phyloP scores from a whole-genome alignment of 768 basidiomycete species.

The Phaffia tasmanica region DNA sequence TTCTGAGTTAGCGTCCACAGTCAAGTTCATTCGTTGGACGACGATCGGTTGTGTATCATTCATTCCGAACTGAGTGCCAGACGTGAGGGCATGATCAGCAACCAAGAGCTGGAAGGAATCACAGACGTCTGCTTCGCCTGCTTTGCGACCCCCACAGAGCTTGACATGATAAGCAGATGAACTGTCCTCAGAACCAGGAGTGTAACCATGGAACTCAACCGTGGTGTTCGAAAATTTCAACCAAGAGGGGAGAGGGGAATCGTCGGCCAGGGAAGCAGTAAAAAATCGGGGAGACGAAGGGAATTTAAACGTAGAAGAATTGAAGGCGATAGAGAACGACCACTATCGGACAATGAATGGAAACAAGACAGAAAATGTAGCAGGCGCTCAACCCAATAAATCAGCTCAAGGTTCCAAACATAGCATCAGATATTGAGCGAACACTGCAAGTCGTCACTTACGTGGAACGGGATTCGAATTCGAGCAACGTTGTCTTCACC shows the following conservation, averaged over 20 bases:
- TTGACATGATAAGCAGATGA: not conserved
- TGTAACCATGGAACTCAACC: conserved; percentile 67
- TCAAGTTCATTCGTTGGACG: conserved; percentile 60
- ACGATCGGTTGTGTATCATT: conserved; percentile 10
- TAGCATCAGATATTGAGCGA: not conserved
- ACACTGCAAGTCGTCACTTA: not conserved
- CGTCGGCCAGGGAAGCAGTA: conserved; percentile 52
- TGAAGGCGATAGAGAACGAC: conserved; percentile 50
- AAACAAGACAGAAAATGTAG: not conserved
- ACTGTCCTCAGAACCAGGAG: conserved; percentile 42
- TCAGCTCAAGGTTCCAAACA: not conserved
- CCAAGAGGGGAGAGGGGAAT: conserved; percentile 63
- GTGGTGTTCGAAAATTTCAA: conserved; percentile 56
- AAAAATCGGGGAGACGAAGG: conserved; percentile 47
- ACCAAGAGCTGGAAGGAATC: conserved; percentile 57
- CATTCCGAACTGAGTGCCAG: conserved; percentile 28
- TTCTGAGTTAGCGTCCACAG: conserved; percentile 49
- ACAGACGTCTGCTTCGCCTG: conserved; percentile 47
- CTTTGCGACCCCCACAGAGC: conserved; percentile 11
- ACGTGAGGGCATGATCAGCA: conserved; percentile 57
- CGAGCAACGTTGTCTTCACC: not conserved
- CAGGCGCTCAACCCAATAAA: not conserved
- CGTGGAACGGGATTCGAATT: conserved; percentile 14
- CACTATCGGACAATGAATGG: conserved; percentile 2
- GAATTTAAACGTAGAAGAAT: conserved; percentile 51